Evolutionary conservation across 78 protist species (phyloP).

Genomic region (slime mould (Dictyostelium discoideum)): DNA sequence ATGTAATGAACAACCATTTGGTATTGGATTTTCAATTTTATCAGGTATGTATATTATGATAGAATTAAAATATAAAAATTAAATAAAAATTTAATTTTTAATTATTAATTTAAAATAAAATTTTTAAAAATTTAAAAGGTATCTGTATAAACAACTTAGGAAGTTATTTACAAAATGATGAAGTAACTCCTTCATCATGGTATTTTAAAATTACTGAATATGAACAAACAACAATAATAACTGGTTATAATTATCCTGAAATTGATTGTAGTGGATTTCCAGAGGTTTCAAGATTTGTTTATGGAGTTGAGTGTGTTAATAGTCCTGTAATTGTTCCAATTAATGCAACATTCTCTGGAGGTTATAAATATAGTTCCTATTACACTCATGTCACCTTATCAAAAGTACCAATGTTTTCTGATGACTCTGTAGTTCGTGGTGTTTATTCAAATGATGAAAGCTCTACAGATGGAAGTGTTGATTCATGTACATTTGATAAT

Average conservation of each 20-base stretch:
- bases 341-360: not conserved
- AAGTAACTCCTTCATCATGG: not conserved
- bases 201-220: not conserved
- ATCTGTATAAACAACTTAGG: not conserved
- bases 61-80: too few relatives aligned
- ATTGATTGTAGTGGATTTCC: not conserved
- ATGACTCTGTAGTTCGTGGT: not conserved
- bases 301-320: not conserved
- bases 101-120: too few relatives aligned
- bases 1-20: not conserved
- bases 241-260: not conserved
- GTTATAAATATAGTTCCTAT: not conserved
- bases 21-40: not conserved
- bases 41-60: not conserved
- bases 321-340: not conserved
- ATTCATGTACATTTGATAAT: not conserved
- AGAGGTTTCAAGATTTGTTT: not conserved
- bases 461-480: not conserved
- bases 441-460: not conserved
- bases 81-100: too few relatives aligned
- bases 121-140: not conserved
- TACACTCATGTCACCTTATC: not conserved
- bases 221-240: not conserved
- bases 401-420: not conserved
- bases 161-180: not conserved